These are phyloP conservation scores for Macrophomina pseudophaseolina DNA, from an alignment of 2,329 filamentous ascomycete species.

Conservation along the genomic window DNA sequence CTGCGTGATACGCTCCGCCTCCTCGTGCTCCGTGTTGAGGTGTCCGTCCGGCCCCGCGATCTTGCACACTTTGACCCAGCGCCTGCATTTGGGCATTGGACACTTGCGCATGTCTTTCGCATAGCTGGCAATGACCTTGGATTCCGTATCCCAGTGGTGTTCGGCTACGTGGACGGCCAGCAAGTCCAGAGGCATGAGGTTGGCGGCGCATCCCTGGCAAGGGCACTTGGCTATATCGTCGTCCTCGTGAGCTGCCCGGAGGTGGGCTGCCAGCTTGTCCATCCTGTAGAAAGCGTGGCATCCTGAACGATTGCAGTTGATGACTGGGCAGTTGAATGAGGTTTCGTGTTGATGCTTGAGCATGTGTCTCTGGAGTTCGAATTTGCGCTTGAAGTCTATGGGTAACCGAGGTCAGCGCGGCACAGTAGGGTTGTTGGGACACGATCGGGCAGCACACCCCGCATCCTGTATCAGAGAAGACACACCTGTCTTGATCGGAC, in stretches of 20 bases:
- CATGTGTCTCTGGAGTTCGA: constrained; percentile 9
- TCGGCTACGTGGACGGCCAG: neutral
- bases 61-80: neutral
- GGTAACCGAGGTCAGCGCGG: neutral
- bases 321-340: neutral
- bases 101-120: constrained; percentile 1
- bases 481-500: neutral
- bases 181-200: neutral
- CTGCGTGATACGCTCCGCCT: neutral
- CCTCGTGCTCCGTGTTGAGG: neutral
- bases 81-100: neutral
- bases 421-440: too few relatives aligned
- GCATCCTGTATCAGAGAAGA: too few relatives aligned
- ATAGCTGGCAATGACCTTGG: neutral
- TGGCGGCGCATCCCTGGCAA: neutral
- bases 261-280: constrained; percentile 1
- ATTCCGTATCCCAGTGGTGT: neutral
- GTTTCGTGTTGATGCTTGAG: neutral
- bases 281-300: neutral
- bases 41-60: neutral
- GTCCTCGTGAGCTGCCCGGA: neutral
- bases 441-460: too few relatives aligned
- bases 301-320: constrained; percentile 1
- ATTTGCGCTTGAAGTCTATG: neutral
- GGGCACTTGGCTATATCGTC: neutral